Conservation (phyloP, 176 grass and related monocot genomes). For the Avena atlantica region DNA sequence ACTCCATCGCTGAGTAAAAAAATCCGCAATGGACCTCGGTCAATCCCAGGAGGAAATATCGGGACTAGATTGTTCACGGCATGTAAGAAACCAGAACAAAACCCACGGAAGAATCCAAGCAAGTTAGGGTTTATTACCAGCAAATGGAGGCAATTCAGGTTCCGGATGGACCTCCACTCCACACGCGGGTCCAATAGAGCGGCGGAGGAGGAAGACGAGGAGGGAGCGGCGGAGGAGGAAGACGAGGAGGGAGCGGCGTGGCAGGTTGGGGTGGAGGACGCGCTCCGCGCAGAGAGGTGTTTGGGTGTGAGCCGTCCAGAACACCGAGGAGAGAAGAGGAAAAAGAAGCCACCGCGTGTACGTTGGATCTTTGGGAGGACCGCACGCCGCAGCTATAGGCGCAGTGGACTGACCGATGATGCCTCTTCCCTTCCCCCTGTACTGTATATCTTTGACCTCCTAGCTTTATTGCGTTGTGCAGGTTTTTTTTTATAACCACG, state of each 20-base stretch:
- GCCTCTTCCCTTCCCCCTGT: not conserved
- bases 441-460: not conserved
- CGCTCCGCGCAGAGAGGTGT: not conserved
- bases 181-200: not conserved
- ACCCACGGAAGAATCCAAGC: not conserved
- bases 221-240: not conserved
- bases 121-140: slow-evolving; percentile 2
- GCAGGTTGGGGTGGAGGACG: not conserved
- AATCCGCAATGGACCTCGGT: not conserved
- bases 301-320: not conserved
- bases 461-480: not conserved
- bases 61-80: not conserved
- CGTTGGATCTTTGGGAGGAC: not conserved
- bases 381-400: not conserved
- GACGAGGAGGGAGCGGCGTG: not conserved
- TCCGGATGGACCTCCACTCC: not conserved
- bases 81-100: not conserved
- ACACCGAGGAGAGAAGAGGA: not conserved
- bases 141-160: slow-evolving; percentile 6
- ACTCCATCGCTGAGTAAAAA: not conserved
- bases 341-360: not conserved
- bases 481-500: too few relatives aligned
- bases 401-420: not conserved
- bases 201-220: not conserved
- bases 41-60: not conserved